Evolutionary conservation across 2,329 filamentous ascomycete species (phyloP).

Genomic region (Colletotrichum caudatum): DNA sequence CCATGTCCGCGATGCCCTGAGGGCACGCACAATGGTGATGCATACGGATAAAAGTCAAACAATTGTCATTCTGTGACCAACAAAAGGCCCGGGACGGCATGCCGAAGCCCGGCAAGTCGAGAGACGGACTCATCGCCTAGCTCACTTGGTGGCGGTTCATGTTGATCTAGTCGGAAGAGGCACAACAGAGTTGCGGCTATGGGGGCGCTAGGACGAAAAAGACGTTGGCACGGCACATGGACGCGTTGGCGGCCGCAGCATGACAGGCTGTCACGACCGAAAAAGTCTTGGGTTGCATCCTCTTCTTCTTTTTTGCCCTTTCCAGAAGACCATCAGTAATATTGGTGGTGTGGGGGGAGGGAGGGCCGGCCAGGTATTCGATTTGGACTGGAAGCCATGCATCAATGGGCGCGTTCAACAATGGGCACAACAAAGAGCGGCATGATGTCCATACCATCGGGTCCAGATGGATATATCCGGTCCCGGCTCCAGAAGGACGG

Average conservation of each 20-base stretch:
- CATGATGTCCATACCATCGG: constrained; percentile 1
- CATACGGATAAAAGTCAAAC: neutral
- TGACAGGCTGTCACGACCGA: constrained; percentile 14
- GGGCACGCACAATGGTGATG: neutral
- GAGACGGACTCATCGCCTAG: constrained; percentile 15
- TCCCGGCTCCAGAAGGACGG: neutral
- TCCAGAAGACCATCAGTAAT: constrained; percentile 9
- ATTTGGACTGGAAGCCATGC: neutral
- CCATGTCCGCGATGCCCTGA: neutral
- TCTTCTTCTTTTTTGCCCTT: neutral
- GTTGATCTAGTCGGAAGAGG: constrained; percentile 30
- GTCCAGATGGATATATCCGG: neutral
- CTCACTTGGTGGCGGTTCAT: constrained; percentile 19
- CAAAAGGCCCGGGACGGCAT: constrained; percentile 19
- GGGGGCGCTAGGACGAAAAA: constrained; percentile 25
- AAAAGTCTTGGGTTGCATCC: constrained; percentile 10
- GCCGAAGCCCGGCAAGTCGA: constrained; percentile 33
- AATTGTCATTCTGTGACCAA: constrained; percentile 12
- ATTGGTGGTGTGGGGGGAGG: constrained; percentile 6
- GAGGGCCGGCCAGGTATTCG: neutral
- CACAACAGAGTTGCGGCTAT: constrained; percentile 34
- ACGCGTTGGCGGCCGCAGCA: constrained; percentile 21
- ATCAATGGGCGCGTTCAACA: neutral
- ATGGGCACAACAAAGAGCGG: neutral
- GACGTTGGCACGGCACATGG: constrained; percentile 27